Percentiles rank a stretch among this genome's conserved stretches.
Conservation (phyloP, 306 rosid species). For the Alnus rubra region DNA sequence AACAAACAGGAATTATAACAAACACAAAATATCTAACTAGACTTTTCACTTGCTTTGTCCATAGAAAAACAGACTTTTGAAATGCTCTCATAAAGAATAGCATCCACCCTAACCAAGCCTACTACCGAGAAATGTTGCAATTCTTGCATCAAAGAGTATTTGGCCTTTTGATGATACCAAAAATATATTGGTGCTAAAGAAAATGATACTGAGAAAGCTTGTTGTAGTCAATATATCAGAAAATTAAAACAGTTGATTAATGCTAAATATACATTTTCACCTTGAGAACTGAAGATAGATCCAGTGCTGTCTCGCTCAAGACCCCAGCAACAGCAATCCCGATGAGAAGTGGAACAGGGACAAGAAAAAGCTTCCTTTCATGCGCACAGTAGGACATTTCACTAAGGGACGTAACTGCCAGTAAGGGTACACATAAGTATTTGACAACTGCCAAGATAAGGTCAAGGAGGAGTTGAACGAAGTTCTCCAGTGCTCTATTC, state of each 20-base stretch:
- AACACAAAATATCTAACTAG: background rate
- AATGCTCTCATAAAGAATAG: constrained; percentile 10
- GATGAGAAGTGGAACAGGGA: constrained; percentile 63
- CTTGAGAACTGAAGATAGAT: constrained; percentile 69
- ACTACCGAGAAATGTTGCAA: constrained; percentile 3
- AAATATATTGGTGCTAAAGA: background rate
- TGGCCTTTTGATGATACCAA: background rate
- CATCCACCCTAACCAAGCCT: background rate
- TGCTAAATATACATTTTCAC: constrained; percentile 36
- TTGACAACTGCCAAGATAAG: constrained; percentile 65
- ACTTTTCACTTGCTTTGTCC: background rate
- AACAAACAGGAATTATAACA: constrained; percentile 24
- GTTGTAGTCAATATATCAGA: background rate
- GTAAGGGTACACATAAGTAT: constrained; percentile 66
- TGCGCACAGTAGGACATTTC: constrained; percentile 92
- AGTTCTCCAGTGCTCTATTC: constrained; percentile 64
- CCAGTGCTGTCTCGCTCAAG: constrained; percentile 59
- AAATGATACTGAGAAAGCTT: background rate
- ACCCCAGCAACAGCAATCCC: constrained; percentile 75
- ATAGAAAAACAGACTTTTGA: background rate
- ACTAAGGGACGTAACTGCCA: constrained; percentile 66
- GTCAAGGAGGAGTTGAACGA: constrained; percentile 68
- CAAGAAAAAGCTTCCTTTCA: constrained; percentile 63
- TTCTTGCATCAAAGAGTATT: constrained; percentile 11
- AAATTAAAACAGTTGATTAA: constrained; percentile 11